phyloP scores from a whole-genome alignment of 805 yeast genomes.

The Wickerhamiella sorbophila region DNA sequence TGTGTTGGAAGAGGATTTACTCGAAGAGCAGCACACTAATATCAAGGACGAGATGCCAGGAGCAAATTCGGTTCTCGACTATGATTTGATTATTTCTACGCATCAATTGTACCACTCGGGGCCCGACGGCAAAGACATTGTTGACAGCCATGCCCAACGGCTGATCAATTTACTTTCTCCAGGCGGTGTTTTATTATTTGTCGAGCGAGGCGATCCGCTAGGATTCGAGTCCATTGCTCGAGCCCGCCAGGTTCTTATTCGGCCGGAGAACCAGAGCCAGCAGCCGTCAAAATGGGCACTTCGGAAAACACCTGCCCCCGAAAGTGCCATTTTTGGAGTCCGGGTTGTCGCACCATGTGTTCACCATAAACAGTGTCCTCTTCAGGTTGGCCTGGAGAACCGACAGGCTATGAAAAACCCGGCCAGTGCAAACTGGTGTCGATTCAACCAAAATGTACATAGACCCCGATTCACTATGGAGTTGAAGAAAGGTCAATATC shows the following conservation, averaged over 20 bases:
- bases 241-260: conserved; percentile 77
- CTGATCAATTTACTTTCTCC: conserved; percentile 54
- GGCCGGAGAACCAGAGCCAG: conserved; percentile 42
- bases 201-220: conserved; percentile 80
- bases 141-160: conserved; percentile 50
- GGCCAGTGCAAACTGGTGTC: conserved; percentile 57
- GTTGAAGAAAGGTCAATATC: conserved; percentile 62
- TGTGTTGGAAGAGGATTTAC: conserved; percentile 33
- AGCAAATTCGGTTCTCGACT: conserved; percentile 30
- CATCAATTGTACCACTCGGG: conserved; percentile 57
- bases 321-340: conserved; percentile 1
- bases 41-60: conserved; percentile 40
- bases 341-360: conserved; percentile 78
- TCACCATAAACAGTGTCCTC: conserved; percentile 75
- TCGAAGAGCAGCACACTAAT: conserved; percentile 29
- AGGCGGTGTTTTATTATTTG: conserved; percentile 59
- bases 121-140: conserved; percentile 51
- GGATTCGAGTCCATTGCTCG: conserved; percentile 84
- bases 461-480: conserved; percentile 75
- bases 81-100: conserved; percentile 71
- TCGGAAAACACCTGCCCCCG: neutral
- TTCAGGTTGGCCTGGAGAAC: conserved; percentile 58
- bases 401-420: conserved; percentile 29
- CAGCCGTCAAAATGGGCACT: conserved; percentile 18
- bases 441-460: conserved; percentile 52